Base-by-base conservation (phyloP, 2,329 filamentous ascomycete genomes). In the Neonectria neomacrospora region DNA sequence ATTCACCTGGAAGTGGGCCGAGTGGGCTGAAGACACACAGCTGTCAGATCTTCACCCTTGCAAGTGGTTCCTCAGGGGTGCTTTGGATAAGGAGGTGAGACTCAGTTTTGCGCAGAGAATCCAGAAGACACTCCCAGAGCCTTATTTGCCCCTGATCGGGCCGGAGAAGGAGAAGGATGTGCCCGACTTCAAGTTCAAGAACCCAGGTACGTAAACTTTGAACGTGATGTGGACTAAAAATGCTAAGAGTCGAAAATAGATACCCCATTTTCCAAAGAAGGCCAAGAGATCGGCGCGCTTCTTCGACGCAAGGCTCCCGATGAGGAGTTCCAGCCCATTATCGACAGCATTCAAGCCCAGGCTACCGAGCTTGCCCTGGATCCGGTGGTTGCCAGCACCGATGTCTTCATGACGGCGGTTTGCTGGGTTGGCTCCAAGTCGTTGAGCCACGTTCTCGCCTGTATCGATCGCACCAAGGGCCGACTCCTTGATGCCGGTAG, bases 1-100 rank as follows among this genome's bases (percentile, higher is more conserved):
- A 56, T 99, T 98, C 77, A 96, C 96, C 10, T 99, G 96, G 96
- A 98, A 98, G 80, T 99, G 96, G 96, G 90, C 91, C 16, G 96
- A 99, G 80, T 99, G 96, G 96, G 86, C 92, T 51, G 93, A 94
- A 16, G 94, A 98, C 75, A 89, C 97, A 16, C 85, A 88, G 45
- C 85, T 96, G 26, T 87, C 92, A 0, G 83, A 90, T 64, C 81
- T 96, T 34, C 89, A 97, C 76, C 94, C 96, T 1, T 91, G 90
- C 80, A 97, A 97, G 80, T 93, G 95, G 32, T 97, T 99, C 79
- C 96, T 99, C 68, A 84, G 90, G 56, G 95, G 94, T 20, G 91
- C 93, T 3, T 81, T 99, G 62, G 96, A 99, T 76, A 98, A 98
- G 82, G 96, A 99, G 80, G 97, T 99, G 68, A 91, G 96, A 5